Conservation (phyloP, 805 yeast species). For the Candida golubevii region DNA sequence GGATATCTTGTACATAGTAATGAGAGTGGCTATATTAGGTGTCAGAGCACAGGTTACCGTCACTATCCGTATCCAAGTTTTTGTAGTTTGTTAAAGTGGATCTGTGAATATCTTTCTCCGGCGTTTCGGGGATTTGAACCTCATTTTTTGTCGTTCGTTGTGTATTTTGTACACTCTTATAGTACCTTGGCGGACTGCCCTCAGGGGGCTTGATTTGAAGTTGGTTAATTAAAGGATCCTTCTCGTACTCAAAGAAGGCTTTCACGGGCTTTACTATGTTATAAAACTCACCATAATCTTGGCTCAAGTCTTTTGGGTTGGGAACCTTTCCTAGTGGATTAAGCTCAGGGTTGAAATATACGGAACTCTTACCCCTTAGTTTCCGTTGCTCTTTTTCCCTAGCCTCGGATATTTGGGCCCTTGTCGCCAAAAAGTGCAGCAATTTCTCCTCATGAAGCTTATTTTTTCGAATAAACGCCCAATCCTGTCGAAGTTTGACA, state of each 20-base stretch:
- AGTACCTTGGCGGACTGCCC: slow-evolving; percentile 44
- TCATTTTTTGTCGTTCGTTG: neutral
- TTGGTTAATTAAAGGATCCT: slow-evolving; percentile 28
- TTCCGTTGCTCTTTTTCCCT: slow-evolving; percentile 18
- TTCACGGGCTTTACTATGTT: slow-evolving; percentile 32
- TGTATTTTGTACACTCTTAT: slow-evolving; percentile 38
- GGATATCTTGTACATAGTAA: slow-evolving; percentile 10
- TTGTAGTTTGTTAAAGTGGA: neutral
- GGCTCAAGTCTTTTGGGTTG: neutral
- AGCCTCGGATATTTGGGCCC: slow-evolving; percentile 17
- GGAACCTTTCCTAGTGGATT: slow-evolving; percentile 60
- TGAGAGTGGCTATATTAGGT: neutral
- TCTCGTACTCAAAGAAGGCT: slow-evolving; percentile 14
- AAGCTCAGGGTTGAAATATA: slow-evolving; percentile 63
- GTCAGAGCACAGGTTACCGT: slow-evolving; percentile 9
- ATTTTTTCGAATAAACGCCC: slow-evolving; percentile 34
- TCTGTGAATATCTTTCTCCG: neutral
- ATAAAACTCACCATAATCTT: slow-evolving; percentile 17
- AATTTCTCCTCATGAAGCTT: slow-evolving; percentile 31
- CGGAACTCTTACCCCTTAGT: slow-evolving; percentile 45
- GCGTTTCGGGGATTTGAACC: neutral
- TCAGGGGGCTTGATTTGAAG: slow-evolving; percentile 34
- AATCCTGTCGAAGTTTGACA: slow-evolving; percentile 33
- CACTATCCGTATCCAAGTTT: slow-evolving; percentile 11
- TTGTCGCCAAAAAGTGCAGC: slow-evolving; percentile 19